Conservation (phyloP, 805 yeast species). For the Wickerhamiella cacticola region DNA sequence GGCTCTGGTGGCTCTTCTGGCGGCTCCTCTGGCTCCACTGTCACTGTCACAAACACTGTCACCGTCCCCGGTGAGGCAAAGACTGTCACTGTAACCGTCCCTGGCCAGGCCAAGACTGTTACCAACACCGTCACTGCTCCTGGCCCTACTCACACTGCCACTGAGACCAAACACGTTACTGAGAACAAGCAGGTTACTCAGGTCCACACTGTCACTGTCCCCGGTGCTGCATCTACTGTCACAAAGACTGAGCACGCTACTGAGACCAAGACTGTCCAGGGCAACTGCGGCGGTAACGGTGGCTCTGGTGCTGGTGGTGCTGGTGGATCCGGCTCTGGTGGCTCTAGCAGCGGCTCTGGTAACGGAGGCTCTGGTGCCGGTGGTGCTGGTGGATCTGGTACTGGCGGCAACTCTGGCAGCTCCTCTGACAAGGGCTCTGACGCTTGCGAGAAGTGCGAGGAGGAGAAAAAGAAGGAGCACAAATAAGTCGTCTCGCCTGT, state of each 20-base stretch:
- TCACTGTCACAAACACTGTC: not conserved
- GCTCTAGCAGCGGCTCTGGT: not conserved
- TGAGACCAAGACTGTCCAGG: constrained; percentile 2
- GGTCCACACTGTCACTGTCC: constrained; percentile 4
- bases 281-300: constrained; percentile 1
- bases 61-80: not conserved
- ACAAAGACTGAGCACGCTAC: constrained; percentile 2
- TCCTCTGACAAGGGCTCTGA: not conserved
- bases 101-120: not conserved
- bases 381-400: not conserved
- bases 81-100: constrained; percentile 1
- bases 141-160: not conserved
- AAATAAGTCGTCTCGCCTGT: not conserved
- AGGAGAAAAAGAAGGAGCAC: not conserved
- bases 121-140: not conserved
- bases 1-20: not conserved
- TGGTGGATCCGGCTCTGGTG: not conserved
- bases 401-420: not conserved
- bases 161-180: constrained; percentile 2
- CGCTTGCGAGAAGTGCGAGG: not conserved
- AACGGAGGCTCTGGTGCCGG: not conserved
- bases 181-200: not conserved
- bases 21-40: not conserved
- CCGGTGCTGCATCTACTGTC: constrained; percentile 3
- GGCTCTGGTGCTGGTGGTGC: not conserved